phyloP scores from a whole-genome alignment of 1,139 yeast species.

The Pichia sp. region DNA sequence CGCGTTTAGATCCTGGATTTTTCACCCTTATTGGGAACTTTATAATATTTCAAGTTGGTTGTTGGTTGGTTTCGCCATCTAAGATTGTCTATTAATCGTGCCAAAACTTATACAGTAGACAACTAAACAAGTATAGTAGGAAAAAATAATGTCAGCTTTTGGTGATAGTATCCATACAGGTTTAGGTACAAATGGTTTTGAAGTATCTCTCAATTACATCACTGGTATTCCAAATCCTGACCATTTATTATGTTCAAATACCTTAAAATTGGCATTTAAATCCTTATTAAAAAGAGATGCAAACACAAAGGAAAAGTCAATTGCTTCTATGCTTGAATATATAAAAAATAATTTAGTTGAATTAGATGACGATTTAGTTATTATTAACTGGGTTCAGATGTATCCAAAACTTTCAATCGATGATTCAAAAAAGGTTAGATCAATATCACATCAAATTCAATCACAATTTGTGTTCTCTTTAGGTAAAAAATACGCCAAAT shows the following conservation, averaged over 20 bases:
- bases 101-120: too few relatives aligned
- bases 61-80: background rate
- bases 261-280: conserved; percentile 61
- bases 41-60: background rate
- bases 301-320: conserved; percentile 77
- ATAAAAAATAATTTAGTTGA: conserved; percentile 23
- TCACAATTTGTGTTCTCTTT: conserved; percentile 41
- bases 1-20: background rate
- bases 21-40: background rate
- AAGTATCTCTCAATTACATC: conserved; percentile 67
- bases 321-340: conserved; percentile 44
- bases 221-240: conserved; percentile 72
- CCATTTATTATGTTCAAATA: conserved; percentile 46
- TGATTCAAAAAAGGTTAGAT: conserved; percentile 58
- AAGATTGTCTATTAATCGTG: too few relatives aligned
- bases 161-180: conserved; percentile 17
- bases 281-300: conserved; percentile 72
- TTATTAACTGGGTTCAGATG: conserved; percentile 71
- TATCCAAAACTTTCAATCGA: conserved; percentile 77
- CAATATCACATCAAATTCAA: conserved; percentile 58
- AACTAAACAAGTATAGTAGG: too few relatives aligned
- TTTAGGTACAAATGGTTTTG: conserved; percentile 45
- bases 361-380: conserved; percentile 42
- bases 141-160: conserved; percentile 11
- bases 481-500: conserved; percentile 59